These are phyloP conservation scores for Mortierella sp. DNA, from an alignment of 371 early-diverging fungal genomes.

Conservation along the genomic window DNA sequence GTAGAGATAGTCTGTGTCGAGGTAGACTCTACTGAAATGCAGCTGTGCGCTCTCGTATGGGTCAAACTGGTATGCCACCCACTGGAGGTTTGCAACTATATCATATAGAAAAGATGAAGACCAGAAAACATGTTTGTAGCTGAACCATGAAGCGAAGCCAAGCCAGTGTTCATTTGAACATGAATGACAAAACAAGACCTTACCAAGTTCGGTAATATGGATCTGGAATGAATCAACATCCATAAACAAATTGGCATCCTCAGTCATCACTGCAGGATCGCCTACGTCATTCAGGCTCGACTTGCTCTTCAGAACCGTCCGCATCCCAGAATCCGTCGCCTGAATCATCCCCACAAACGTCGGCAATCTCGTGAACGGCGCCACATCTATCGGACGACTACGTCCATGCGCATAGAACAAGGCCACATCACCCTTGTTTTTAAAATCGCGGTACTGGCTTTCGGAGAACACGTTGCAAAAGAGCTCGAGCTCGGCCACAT, in stretches of 20 bases:
- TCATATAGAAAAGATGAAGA: neutral
- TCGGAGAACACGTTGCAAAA: conserved; percentile 50
- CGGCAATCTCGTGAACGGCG: conserved; percentile 26
- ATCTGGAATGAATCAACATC: conserved; percentile 40
- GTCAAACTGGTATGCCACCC: conserved; percentile 41
- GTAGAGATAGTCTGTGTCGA: conserved; percentile 42
- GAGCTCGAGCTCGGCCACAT: conserved; percentile 47
- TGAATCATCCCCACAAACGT: conserved; percentile 44
- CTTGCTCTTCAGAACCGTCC: conserved; percentile 32
- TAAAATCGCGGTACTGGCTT: conserved; percentile 36
- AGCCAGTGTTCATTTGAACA: neutral
- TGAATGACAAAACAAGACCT: neutral
- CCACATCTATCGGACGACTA: conserved; percentile 30
- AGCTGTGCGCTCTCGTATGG: conserved; percentile 51
- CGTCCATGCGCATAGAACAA: conserved; percentile 29
- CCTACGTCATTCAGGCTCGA: conserved; percentile 24
- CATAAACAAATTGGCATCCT: conserved; percentile 22
- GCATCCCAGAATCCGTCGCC: conserved; percentile 23
- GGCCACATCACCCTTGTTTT: conserved; percentile 37
- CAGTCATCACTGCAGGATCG: neutral
- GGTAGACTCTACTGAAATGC: conserved; percentile 40
- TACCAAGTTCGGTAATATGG: conserved; percentile 49
- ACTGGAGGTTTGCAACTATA: conserved; percentile 41
- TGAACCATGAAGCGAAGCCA: neutral
- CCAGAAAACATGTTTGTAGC: too few species aligned